Evolutionary conservation across 176 grass and related monocot species (phyloP).

Genomic region (Dactylis glomerata): DNA sequence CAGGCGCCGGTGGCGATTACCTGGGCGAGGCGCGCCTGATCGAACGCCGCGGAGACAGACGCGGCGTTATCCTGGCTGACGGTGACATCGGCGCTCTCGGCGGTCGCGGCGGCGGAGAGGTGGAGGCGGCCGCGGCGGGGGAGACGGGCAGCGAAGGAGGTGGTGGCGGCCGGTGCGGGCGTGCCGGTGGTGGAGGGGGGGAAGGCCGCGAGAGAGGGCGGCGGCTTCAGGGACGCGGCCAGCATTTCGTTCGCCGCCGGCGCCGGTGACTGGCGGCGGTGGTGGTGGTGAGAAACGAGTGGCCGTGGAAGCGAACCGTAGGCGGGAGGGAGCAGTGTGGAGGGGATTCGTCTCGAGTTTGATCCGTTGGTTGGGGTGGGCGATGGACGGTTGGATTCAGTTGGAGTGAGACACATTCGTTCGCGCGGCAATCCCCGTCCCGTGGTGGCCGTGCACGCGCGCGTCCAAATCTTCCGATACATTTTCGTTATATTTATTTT

Average conservation of each 20-base stretch:
- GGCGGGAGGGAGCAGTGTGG: background rate
- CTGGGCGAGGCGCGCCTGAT: constrained; percentile 44
- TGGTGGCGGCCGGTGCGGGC: background rate
- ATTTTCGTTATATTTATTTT: background rate
- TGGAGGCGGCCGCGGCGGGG: background rate
- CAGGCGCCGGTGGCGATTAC: too few relatives aligned
- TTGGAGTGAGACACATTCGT: background rate
- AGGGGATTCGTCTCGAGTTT: background rate
- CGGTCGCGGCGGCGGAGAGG: constrained; percentile 11
- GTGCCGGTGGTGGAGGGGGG: constrained; percentile 12
- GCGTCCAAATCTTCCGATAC: background rate
- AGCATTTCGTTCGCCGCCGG: constrained; percentile 38
- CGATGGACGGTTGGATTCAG: constrained; percentile 2
- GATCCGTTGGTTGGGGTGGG: background rate
- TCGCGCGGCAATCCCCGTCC: background rate
- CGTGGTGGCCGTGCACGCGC: background rate
- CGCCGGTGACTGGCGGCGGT: background rate
- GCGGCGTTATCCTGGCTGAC: constrained; percentile 28
- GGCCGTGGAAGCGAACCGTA: constrained; percentile 4
- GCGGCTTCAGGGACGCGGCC: constrained; percentile 29
- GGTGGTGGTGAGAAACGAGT: constrained; percentile 32
- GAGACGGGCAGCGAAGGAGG: background rate
- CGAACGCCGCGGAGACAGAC: constrained; percentile 11
- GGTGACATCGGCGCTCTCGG: background rate
- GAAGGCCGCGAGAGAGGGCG: constrained; percentile 6